Conservation (phyloP, 495 filamentous ascomycete species). For the Barbatosphaeria neglecta region DNA sequence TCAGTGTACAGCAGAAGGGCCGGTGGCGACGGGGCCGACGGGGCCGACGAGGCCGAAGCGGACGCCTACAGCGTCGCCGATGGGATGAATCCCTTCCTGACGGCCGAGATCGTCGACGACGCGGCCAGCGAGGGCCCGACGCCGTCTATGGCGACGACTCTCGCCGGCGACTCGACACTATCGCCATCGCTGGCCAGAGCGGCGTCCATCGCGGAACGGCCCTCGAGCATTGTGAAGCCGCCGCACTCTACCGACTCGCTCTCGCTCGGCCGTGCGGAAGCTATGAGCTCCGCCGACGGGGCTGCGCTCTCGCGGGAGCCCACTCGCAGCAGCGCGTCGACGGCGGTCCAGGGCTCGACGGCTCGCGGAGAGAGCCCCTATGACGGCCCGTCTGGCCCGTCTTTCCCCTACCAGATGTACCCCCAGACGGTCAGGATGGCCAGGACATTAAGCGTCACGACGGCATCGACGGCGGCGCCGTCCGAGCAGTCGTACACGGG, state of each 20-base stretch:
- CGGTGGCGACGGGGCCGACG: slow-evolving; percentile 7
- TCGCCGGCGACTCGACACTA: neutral
- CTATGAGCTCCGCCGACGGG: slow-evolving; percentile 17
- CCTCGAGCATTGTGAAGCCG: slow-evolving; percentile 18
- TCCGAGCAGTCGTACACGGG: slow-evolving; percentile 49
- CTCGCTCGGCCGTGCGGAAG: slow-evolving; percentile 28
- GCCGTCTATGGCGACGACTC: slow-evolving; percentile 3
- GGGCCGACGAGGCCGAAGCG: slow-evolving; percentile 12
- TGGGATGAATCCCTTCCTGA: slow-evolving; percentile 15
- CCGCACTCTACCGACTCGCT: slow-evolving; percentile 26
- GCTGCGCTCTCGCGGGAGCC: slow-evolving; percentile 13
- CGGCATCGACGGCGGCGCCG: slow-evolving; percentile 42
- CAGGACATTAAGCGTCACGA: slow-evolving; percentile 54
- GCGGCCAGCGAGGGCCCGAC: slow-evolving; percentile 7
- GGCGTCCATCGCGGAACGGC: neutral
- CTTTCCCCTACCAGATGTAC: slow-evolving; percentile 81
- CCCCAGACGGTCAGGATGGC: slow-evolving; percentile 57
- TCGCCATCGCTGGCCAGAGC: neutral
- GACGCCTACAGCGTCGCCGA: slow-evolving; percentile 15
- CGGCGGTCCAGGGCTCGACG: slow-evolving; percentile 35
- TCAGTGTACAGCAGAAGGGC: slow-evolving; percentile 7
- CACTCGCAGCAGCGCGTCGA: slow-evolving; percentile 22
- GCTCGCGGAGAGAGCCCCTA: slow-evolving; percentile 48
- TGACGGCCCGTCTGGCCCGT: slow-evolving; percentile 54
- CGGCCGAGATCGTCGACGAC: neutral